Conservation (phyloP, 345 rosid species). For the Dipteronia dyeriana region DNA sequence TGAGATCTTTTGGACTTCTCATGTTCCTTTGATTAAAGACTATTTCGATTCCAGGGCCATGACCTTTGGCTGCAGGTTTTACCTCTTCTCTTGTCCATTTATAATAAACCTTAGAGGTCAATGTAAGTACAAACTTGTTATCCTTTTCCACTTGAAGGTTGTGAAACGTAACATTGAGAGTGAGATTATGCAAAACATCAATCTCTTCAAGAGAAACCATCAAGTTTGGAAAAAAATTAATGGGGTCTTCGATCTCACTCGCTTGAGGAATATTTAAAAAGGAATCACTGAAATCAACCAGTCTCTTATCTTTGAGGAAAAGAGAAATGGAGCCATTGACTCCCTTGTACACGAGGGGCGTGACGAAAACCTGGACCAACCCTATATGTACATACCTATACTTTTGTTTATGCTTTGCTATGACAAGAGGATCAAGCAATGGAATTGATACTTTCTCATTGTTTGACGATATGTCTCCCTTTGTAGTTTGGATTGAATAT, state of each 20-base stretch:
- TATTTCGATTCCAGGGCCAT: neutral
- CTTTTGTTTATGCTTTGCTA: neutral
- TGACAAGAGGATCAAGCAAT: neutral
- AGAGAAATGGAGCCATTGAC: neutral
- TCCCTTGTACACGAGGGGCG: neutral
- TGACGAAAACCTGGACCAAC: conserved; percentile 8
- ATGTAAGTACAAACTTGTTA: neutral
- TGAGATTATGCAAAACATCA: neutral
- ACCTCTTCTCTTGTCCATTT: neutral
- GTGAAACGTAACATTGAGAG: neutral
- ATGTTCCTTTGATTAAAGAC: neutral
- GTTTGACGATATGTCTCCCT: neutral
- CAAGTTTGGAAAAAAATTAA: neutral
- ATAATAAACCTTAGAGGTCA: neutral
- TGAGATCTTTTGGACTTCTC: neutral
- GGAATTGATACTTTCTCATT: neutral
- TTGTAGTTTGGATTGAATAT: neutral
- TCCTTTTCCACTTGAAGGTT: neutral
- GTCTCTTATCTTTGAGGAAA: neutral
- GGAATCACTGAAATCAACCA: neutral
- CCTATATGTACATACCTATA: neutral
- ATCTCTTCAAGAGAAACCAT: conserved; percentile 1
- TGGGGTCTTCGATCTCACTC: neutral
- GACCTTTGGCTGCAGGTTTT: neutral
- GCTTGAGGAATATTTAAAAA: neutral